Base-by-base conservation (phyloP, 129 eudicot genomes). In the Calendula officinalis region DNA sequence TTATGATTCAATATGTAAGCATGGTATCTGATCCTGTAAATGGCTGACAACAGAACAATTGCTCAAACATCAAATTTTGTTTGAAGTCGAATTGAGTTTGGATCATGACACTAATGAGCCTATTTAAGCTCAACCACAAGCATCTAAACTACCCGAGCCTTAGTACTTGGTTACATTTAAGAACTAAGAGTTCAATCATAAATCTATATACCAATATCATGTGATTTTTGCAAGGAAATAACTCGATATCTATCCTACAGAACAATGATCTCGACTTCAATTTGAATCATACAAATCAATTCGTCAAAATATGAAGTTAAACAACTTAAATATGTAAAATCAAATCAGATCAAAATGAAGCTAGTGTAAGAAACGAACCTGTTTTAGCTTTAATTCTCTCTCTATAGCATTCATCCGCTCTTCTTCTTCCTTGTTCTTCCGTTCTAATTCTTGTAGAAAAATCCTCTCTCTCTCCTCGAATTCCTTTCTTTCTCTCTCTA, bases 401-500 rank as follows among this genome's bases (percentile, higher is more conserved):
- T 80, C 78, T 3, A 16, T 35, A 27, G 66, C 72, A 22, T 65
- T 64, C 56, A 53, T 50, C 53, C 70, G 68, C 64, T 80, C 86
- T 61, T 74, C 91, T 40, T 77, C 75, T 47, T 77, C 66, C 13
- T 68, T 76, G 80, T 62, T 73, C 62, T 72, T 83, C 40, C 69
- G 71, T 46, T 80, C 87, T 61, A 90, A 71, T 13, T 59, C 91
- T 55, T 80, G 76, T 7, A 75, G 74, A 75, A 92, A 88, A 46
- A 63, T 49, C 82, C 87, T 68, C 68, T 94, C 99, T 71, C 84
- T 73, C 67, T 83, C 96, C 87, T 94, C 97, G 17, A 88, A 94
- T 76, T 81, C 88, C 60, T 16, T 53, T 17, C 87, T 66, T 12
- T 88, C 99, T 58, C 82, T 80, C 77, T 88, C 96, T 49, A 79